phyloP scores from a whole-genome alignment of 1,284 basidiomycete genomes.

The Ustilago hordei region DNA sequence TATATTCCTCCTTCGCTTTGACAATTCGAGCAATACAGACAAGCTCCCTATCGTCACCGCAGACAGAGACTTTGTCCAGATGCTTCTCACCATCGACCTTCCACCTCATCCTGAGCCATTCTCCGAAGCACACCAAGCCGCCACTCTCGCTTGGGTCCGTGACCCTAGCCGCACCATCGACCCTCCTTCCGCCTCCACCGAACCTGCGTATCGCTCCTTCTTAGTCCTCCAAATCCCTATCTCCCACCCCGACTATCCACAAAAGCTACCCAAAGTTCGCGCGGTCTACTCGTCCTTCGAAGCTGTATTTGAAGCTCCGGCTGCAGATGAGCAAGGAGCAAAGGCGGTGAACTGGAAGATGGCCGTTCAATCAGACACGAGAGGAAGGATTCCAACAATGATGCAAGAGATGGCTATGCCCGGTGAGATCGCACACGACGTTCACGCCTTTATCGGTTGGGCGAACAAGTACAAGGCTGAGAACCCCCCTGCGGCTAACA shows the following conservation, averaged over 20 bases:
- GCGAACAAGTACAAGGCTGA: constrained; percentile 39
- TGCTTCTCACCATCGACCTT: constrained; percentile 60
- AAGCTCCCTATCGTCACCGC: constrained; percentile 55
- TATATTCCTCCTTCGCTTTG: not conserved
- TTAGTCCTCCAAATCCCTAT: constrained; percentile 59
- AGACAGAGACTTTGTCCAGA: constrained; percentile 65
- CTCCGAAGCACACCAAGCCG: constrained; percentile 51
- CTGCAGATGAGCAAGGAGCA: not conserved
- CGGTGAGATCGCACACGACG: constrained; percentile 60
- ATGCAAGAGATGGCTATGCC: constrained; percentile 63
- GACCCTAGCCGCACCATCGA: constrained; percentile 18
- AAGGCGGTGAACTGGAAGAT: constrained; percentile 50
- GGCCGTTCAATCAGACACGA: constrained; percentile 58
- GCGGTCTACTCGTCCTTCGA: constrained; percentile 62
- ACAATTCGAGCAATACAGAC: constrained; percentile 16
- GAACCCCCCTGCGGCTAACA: constrained; percentile 13
- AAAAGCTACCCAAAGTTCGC: constrained; percentile 46
- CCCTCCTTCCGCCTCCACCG: constrained; percentile 11
- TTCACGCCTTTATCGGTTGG: constrained; percentile 62
- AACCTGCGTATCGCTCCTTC: constrained; percentile 47
- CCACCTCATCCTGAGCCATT: constrained; percentile 55
- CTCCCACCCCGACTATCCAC: constrained; percentile 38
- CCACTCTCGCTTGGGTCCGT: constrained; percentile 32
- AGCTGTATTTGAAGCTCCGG: constrained; percentile 48
- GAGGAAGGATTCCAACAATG: constrained; percentile 57